Conservation (phyloP, 2,329 filamentous ascomycete species). For the Ustulina deusta region DNA sequence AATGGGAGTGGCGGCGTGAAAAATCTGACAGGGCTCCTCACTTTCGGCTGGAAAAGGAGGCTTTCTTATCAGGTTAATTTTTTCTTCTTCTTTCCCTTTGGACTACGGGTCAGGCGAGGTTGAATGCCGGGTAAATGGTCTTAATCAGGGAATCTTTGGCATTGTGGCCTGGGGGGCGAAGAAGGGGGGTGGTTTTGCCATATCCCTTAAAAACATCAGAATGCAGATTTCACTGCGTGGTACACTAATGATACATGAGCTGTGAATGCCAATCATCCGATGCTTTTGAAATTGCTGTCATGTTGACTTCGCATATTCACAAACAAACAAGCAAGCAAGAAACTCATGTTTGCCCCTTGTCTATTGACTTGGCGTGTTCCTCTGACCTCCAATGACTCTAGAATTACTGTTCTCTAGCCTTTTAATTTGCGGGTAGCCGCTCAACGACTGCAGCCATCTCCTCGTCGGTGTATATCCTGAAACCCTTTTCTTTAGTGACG, state of each 20-base stretch:
- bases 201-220: neutral
- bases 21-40: neutral
- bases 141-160: conserved; percentile 9
- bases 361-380: conserved; percentile 32
- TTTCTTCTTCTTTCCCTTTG: neutral
- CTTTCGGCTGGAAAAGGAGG: conserved; percentile 3
- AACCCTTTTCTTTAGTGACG: conserved; percentile 96
- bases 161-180: conserved; percentile 7
- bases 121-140: conserved; percentile 16
- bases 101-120: conserved; percentile 6
- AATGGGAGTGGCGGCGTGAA: neutral
- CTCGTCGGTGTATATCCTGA: conserved; percentile 97
- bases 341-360: conserved; percentile 26
- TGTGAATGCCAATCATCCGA: conserved; percentile 15
- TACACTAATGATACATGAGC: conserved; percentile 32
- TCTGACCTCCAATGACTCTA: conserved; percentile 23
- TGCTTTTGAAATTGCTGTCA: conserved; percentile 9
- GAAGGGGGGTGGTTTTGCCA: neutral
- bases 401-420: conserved; percentile 18
- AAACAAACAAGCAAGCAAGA: conserved; percentile 18
- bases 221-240: conserved; percentile 25
- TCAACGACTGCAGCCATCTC: conserved; percentile 96
- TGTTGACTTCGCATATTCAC: conserved; percentile 26
- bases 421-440: conserved; percentile 76
- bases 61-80: neutral